Conservation (phyloP, 345 rosid species). For the Gossypium sturtianum region DNA sequence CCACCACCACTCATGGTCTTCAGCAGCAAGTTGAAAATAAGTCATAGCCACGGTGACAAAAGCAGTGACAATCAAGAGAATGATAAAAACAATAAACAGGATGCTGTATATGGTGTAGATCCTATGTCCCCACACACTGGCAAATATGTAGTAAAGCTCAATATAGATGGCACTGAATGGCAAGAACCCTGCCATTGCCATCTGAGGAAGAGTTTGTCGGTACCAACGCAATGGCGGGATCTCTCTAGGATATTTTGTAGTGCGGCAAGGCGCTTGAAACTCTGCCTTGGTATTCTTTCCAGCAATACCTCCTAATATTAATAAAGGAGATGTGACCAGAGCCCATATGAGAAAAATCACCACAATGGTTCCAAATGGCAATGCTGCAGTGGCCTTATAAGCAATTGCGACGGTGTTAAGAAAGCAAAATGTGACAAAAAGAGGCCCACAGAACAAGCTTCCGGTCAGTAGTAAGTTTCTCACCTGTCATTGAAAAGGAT, state of each 20-base stretch:
- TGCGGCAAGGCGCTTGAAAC: conserved; percentile 47
- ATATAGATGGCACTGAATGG: conserved; percentile 56
- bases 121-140: conserved; percentile 58
- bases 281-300: conserved; percentile 50
- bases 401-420: conserved; percentile 2
- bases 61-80: conserved; percentile 36
- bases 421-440: conserved; percentile 31
- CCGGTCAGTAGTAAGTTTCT: conserved; percentile 39
- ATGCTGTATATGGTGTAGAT: conserved; percentile 53
- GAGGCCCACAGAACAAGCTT: conserved; percentile 41
- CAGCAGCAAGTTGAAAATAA: conserved; percentile 49
- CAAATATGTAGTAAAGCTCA: conserved; percentile 50
- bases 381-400: neutral
- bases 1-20: conserved; percentile 57
- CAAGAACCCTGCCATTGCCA: conserved; percentile 53
- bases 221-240: conserved; percentile 45
- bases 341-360: conserved; percentile 50
- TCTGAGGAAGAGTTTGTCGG: conserved; percentile 39
- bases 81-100: conserved; percentile 28
- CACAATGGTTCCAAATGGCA: conserved; percentile 13
- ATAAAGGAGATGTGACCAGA: conserved; percentile 40
- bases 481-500: conserved; percentile 27
- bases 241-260: conserved; percentile 47
- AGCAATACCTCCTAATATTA: conserved; percentile 48
- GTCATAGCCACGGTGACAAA: conserved; percentile 48